Evolutionary conservation across 2,329 filamentous ascomycete genomes (phyloP).

Genomic region (Cyphellophora europaea): DNA sequence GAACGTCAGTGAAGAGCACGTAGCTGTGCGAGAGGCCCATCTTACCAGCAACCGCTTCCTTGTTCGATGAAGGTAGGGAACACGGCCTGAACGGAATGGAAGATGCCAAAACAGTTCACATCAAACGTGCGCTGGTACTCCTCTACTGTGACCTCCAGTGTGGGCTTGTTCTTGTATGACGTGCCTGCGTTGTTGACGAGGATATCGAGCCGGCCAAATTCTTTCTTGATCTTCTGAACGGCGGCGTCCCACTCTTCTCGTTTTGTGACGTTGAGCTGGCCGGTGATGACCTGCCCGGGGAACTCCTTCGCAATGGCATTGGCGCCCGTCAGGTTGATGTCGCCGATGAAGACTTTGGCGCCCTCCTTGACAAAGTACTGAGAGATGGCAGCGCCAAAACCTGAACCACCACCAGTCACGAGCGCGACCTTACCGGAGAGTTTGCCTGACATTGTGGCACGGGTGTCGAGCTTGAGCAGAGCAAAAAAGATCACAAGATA

Average conservation of each 20-base stretch:
- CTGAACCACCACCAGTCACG: constrained; percentile 34
- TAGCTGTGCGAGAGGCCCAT: too few relatives aligned
- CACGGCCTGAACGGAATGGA: constrained; percentile 24
- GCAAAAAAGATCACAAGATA: too few relatives aligned
- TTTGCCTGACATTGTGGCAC: constrained; percentile 21
- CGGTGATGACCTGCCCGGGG: constrained; percentile 3
- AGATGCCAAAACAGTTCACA: constrained; percentile 36
- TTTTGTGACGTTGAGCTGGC: constrained; percentile 14
- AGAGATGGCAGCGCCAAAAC: constrained; percentile 33
- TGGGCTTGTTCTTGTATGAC: constrained; percentile 24
- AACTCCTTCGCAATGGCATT: constrained; percentile 7
- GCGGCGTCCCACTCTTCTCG: constrained; percentile 15
- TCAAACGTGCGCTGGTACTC: constrained; percentile 36
- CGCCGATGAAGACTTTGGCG: constrained; percentile 31
- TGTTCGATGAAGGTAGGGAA: constrained; percentile 29
- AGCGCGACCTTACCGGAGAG: constrained; percentile 36
- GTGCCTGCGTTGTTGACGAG: constrained; percentile 19
- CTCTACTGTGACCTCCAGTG: constrained; percentile 26
- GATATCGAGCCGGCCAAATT: constrained; percentile 16
- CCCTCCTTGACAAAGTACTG: constrained; percentile 30
- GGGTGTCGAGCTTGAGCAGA: too few relatives aligned
- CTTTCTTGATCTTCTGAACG: constrained; percentile 11
- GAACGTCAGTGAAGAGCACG: too few relatives aligned
- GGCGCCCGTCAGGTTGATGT: constrained; percentile 26
- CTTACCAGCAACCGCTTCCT: constrained; percentile 32